These are phyloP conservation scores for Hanseniaspora gamundiae DNA, from an alignment of 1,139 yeast species.

Conservation along the genomic window DNA sequence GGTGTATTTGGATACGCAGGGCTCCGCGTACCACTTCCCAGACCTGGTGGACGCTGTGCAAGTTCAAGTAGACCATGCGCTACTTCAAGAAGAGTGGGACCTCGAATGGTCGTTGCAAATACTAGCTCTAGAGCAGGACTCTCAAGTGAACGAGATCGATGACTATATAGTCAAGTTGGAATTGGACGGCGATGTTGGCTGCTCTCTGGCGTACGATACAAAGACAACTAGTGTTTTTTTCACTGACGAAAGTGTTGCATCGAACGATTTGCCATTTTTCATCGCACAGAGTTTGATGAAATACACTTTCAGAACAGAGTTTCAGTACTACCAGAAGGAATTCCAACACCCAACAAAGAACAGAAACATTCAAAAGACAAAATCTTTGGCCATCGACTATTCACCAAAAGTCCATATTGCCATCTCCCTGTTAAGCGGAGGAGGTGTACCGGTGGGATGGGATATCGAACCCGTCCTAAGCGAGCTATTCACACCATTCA, in stretches of 20 bases:
- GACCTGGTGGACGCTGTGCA: constrained; percentile 38
- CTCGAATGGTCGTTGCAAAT: constrained; percentile 23
- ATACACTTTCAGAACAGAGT: constrained; percentile 42
- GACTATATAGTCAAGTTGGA: constrained; percentile 19
- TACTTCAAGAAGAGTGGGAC: constrained; percentile 13
- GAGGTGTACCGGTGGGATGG: constrained; percentile 45
- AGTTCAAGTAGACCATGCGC: constrained; percentile 25
- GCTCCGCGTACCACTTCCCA: constrained; percentile 25
- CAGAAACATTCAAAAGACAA: constrained; percentile 12
- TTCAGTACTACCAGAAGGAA: constrained; percentile 15
- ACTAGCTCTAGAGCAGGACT: constrained; percentile 14
- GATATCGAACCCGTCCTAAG: constrained; percentile 36
- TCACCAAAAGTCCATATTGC: constrained; percentile 56
- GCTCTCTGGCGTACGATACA: constrained; percentile 17
- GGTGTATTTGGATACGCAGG: constrained; percentile 32
- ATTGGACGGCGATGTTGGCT: constrained; percentile 17
- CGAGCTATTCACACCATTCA: constrained; percentile 34
- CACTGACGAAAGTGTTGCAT: constrained; percentile 35
- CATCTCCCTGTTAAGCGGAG: constrained; percentile 49
- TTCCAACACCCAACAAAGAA: constrained; percentile 9
- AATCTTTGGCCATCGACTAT: constrained; percentile 35
- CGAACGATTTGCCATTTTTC: constrained; percentile 49
- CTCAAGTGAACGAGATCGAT: constrained; percentile 8
- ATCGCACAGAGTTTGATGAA: constrained; percentile 46
- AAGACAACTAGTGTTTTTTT: constrained; percentile 37